These are phyloP conservation scores for Arabidopsis thaliana DNA, from an alignment of 345 rosid genomes.

Conservation along the genomic window TAIR10.1 NC_003076.8:18670001-18670500, in stretches of 20 bases:
- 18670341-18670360: slow-evolving; percentile 4
- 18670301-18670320: not conserved
- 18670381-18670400: not conserved
- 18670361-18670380: not conserved
- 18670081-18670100: too few relatives aligned
- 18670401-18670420: not conserved
- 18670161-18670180: slow-evolving; percentile 22
- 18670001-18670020: too few relatives aligned
- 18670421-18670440: not conserved
- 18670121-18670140: not conserved
- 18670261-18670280: not conserved
- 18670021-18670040: too few relatives aligned
- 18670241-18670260: not conserved
- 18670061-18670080: too few relatives aligned
- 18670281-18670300: slow-evolving; percentile 7
- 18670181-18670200: slow-evolving; percentile 35
- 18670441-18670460: not conserved
- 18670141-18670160: slow-evolving; percentile 9
- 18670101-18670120: not conserved
- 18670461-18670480: not conserved
- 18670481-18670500: not conserved
- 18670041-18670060: too few relatives aligned
- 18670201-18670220: slow-evolving; percentile 10
- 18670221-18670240: slow-evolving; percentile 17
- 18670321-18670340: slow-evolving; percentile 14